Percentiles rank a stretch among this genome's conserved stretches.
Conservation (phyloP, 2,329 filamentous ascomycete genomes). For the Aspergillus pseudonomiae region DNA sequence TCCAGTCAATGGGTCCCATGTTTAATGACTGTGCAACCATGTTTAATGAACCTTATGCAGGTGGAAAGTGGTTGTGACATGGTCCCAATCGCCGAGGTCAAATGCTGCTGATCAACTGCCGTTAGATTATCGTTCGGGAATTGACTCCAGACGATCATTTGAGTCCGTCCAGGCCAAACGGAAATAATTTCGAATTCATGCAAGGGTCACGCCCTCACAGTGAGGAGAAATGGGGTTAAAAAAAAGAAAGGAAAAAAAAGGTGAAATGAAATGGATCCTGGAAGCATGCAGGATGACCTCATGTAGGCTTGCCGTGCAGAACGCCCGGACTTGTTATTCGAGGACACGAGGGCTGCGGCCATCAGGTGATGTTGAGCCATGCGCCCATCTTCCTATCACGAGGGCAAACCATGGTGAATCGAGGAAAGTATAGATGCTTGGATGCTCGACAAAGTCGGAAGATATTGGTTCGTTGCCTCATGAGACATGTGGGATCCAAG, state of each 20-base stretch:
- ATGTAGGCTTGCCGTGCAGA: conserved; percentile 1
- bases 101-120: not conserved
- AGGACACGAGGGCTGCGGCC: conserved; percentile 8
- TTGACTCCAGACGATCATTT: not conserved
- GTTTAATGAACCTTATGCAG: conserved; percentile 1
- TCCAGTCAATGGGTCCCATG: not conserved
- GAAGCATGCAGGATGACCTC: conserved; percentile 13
- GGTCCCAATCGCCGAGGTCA: not conserved
- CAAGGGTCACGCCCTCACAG: not conserved
- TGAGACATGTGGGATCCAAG: not conserved
- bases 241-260: not conserved
- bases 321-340: conserved; percentile 5
- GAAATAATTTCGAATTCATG: not conserved
- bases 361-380: conserved; percentile 8
- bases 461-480: not conserved
- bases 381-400: not conserved
- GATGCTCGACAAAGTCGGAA: not conserved
- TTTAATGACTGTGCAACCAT: not conserved
- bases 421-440: not conserved
- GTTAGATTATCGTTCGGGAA: not conserved
- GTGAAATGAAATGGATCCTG: not conserved
- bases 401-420: not conserved
- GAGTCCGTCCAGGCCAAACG: not conserved
- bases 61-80: not conserved
- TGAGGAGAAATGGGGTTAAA: not conserved